phyloP scores from a whole-genome alignment of 2,329 filamentous ascomycete species.

The Neofusicoccum ribis region DNA sequence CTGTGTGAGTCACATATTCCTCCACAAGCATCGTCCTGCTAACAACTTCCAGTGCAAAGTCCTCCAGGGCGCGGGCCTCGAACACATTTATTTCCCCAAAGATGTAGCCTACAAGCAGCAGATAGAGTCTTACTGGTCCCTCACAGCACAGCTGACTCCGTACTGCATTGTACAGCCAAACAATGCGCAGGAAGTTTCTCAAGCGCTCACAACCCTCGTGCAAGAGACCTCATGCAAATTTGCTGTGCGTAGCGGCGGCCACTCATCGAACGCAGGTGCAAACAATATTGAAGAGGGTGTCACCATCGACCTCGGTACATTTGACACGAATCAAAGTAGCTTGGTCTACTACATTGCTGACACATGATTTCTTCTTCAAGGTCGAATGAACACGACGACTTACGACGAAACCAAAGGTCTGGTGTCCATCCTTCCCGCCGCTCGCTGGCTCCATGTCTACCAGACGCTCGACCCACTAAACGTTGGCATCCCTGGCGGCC shows the following conservation, averaged over 20 bases:
- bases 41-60: not conserved
- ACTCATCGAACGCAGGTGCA: slow-evolving; percentile 22
- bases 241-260: slow-evolving; percentile 25
- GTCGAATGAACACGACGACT: not conserved
- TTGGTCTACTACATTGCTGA: too few species aligned
- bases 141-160: slow-evolving; percentile 24
- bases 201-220: slow-evolving; percentile 24
- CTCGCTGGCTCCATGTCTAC: not conserved
- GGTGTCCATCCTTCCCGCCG: not conserved
- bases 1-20: too few species aligned
- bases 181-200: slow-evolving; percentile 24
- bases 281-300: slow-evolving; percentile 26
- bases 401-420: not conserved
- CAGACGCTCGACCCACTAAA: not conserved
- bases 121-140: slow-evolving; percentile 24
- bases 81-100: slow-evolving; percentile 22
- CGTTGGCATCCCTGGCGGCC: slow-evolving; percentile 25
- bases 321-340: too few species aligned
- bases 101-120: slow-evolving; percentile 23
- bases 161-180: slow-evolving; percentile 30
- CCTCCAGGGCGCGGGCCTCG: not conserved
- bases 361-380: not conserved
- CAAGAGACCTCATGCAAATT: slow-evolving; percentile 13
- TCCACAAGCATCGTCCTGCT: too few species aligned
- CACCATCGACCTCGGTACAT: slow-evolving; percentile 23